Base-by-base conservation (phyloP, 495 filamentous ascomycete species). In the Cercophora sp. region DNA sequence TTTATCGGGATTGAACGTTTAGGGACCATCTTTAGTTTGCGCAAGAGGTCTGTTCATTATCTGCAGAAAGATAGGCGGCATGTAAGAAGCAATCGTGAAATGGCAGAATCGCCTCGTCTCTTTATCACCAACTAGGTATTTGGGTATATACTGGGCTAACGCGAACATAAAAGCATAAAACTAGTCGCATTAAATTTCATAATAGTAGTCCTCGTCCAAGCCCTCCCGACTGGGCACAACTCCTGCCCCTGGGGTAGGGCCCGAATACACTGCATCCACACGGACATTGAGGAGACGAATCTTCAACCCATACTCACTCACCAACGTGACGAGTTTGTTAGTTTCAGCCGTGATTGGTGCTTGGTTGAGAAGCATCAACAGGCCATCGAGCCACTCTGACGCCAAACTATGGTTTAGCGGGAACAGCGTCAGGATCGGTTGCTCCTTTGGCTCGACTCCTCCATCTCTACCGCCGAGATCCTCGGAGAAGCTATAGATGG, bases 261-360 rank as follows among this genome's bases (percentile, higher is more conserved):
- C 79, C 27, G 75, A 67, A 55, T 83, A 77, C 48, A 78, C 79
- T 45, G 87, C 87, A 61, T 95, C 89, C 67, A 95, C 85, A 52
- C 89, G 75, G 32, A 99, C 87, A 70, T 99, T 99, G 52, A 99
- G 72, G 56, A 99, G 65, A 27, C 94, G 75, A 49, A 99, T 95
- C 76, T 95, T 95, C 31, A 96, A 70, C 3, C 94, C 92, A 63
- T 96, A 97, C 56, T 92, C 86, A 56, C 82, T 79, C 23, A 99
- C 85, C 57, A 96, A 69, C 31, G 84, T 81, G 48, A 96, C 86
- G 44, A 97, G 72, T 64, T 91, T 93, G 58, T 82, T 88, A 5
- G 93, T 97, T 68, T 97, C 92, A 18, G 88, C 79, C n/a, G 94
- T 99, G 67, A 99, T 96, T 9, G 93, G 93, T 35, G 91, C 84